Base-by-base conservation (phyloP, 2,329 filamentous ascomycete genomes). In the Verticillium dahliae region DNA sequence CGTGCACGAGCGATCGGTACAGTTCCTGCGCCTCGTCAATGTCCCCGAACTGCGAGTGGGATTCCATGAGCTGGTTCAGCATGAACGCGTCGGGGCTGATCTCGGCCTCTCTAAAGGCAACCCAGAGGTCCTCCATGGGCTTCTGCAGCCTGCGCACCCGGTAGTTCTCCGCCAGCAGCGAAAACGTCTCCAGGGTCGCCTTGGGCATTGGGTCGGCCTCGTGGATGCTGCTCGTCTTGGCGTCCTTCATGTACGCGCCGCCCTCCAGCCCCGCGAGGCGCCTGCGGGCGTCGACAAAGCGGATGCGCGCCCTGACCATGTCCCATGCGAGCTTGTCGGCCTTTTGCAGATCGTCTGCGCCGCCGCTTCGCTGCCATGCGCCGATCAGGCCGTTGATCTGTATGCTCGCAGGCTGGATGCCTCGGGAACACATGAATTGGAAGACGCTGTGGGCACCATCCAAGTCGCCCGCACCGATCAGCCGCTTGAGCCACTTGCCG, bases 401-500 rank as follows among this genome's bases (percentile, higher is more conserved):
- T 59, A 90, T 88, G 1, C 90, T 79, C 50, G 90, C 86, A 2
- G 91, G 87, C 62, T 80, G 79, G 38, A 92, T 83, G 1, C 86
- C 86, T 67, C 84, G 85, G 59, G 83, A 79, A 67, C 87, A 85
- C 89, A 96, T 94, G 65, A 92, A 81, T 14, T 89, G 83, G 34
- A 95, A 78, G 9, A 96, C 90, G 63, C 85, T 84, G 59, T 85
- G 81, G 3, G 91, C 91, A 1, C 88, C 89, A 61, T 90, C 84
- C 14, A 90, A 75, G 65, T 92, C 84, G 2, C 86, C 87, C 62
- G 87, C 84, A 15, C 88, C 88, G 61, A 96, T 90, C 9, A 96
- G 83, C 58, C 90, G 86, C 74, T 94, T 94, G 69, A 96, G 82
- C 93, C 92, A 97, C 68, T 91, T 93, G 38, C 89, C 90, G 66